Percentiles rank a stretch among this genome's conserved stretches.
phyloP scores from a whole-genome alignment of 352 stramenopile genomes.

The Phytophthora multivora region DNA sequence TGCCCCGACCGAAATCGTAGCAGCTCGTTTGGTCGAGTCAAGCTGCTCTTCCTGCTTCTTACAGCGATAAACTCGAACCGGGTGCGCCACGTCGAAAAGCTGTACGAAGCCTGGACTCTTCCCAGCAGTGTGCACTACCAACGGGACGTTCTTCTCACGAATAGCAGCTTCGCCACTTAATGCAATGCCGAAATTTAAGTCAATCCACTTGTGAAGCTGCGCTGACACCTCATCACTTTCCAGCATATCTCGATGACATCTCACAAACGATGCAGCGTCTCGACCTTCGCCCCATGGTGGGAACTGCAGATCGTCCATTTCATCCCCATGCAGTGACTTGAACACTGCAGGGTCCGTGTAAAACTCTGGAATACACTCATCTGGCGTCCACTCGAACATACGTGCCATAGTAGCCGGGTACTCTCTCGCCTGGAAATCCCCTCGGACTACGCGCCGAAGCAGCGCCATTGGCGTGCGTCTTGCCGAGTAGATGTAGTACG shows the following conservation, averaged over 20 bases:
- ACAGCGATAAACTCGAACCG: slow-evolving; percentile 15
- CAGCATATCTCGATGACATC: slow-evolving; percentile 91
- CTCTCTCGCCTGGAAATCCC: slow-evolving; percentile 93
- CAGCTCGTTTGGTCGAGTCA: slow-evolving; percentile 1
- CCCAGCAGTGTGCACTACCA: slow-evolving; percentile 46
- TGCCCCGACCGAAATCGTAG: not conserved
- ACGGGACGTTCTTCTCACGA: slow-evolving; percentile 91
- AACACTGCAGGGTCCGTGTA: slow-evolving; percentile 91
- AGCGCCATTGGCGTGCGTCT: slow-evolving; percentile 88
- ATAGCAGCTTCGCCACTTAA: slow-evolving; percentile 83
- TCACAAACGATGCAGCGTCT: slow-evolving; percentile 72
- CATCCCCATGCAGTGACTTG: slow-evolving; percentile 68
- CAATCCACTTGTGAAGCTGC: slow-evolving; percentile 94
- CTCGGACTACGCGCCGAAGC: slow-evolving; percentile 87
- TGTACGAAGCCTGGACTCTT: slow-evolving; percentile 85
- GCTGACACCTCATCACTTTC: slow-evolving; percentile 90
- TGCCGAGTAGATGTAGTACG: slow-evolving; percentile 96
- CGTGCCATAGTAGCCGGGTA: slow-evolving; percentile 91
- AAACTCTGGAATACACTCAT: slow-evolving; percentile 97
- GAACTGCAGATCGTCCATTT: slow-evolving; percentile 75
- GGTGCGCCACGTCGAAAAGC: slow-evolving; percentile 59
- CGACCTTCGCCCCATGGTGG: slow-evolving; percentile 70
- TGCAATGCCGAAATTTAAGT: slow-evolving; percentile 94
- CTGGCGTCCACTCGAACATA: slow-evolving; percentile 95
- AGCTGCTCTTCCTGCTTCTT: not conserved